Base-by-base conservation (phyloP, 2,329 filamentous ascomycete species). In the Nigrospora sphaerica region DNA sequence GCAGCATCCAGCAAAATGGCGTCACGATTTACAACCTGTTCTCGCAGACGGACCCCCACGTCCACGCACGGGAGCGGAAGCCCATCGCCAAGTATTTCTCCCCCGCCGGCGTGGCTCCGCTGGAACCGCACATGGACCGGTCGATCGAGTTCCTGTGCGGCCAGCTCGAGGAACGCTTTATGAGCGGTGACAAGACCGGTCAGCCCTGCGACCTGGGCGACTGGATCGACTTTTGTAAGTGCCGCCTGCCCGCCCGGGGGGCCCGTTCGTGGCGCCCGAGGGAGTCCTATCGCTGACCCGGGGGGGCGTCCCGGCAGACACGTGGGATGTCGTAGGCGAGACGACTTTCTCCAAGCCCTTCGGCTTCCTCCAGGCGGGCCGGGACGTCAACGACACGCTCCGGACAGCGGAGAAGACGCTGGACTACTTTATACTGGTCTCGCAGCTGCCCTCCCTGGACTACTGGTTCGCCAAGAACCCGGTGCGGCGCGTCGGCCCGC, bases 261-360 rank as follows among this genome's bases (percentile, higher is more conserved):
- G n/a, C n/a, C 5, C 23, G 5, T 5, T 28, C 2, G 2, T 10
- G 23, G 7, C 23, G 6, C 23, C 6, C 10, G 23, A 28, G 23
- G 7, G 23, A 28, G 7, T 9, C 23, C 7, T 6, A 28, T 28
- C 7, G 23, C 23, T 28, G 23, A 28, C 23, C 7, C 23, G 6
- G 7, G 23, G 23, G 23, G 23, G 4, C 7, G 23, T 31, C 62
- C 58, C 53, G 9, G n/a, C 32, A 62, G 60, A 49, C 41, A 54
- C 65, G 3, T 70, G 66, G 57, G 69, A 73, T 48, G 63, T 71
- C 3, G 63, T 72, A 42, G 68, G 69, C 19, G 61, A 67, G 38
- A 54, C 71, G n/a, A 69, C 65, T 16, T 73, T 70, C 38, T 64
- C 65, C 35, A 57, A 63, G n/a, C 62, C 61, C 37, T 64, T 72